Conservation (phyloP, 2,329 filamentous ascomycete species). For the Scedosporium aurantiacum region DNA sequence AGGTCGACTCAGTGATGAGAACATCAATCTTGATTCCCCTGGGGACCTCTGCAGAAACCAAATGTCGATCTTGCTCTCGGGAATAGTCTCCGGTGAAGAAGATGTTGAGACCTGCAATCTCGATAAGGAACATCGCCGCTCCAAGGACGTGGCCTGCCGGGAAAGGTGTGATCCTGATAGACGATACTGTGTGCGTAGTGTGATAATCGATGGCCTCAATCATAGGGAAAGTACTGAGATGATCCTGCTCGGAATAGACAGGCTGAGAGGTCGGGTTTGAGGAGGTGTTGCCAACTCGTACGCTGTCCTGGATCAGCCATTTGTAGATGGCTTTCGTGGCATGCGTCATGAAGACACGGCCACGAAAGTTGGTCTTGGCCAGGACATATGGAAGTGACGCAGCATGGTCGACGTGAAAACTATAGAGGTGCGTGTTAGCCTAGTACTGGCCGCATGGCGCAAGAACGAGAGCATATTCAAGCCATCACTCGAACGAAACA, state of each 20-base stretch:
- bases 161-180: constrained; percentile 92
- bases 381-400: constrained; percentile 95
- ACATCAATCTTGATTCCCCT: constrained; percentile 86
- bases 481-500: background rate
- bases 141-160: constrained; percentile 96
- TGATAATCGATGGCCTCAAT: constrained; percentile 98
- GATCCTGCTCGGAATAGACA: constrained; percentile 91
- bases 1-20: constrained; percentile 94
- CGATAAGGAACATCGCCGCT: constrained; percentile 95
- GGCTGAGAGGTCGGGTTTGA: constrained; percentile 56
- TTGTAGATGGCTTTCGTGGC: constrained; percentile 99
- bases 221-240: constrained; percentile 81
- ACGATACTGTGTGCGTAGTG: constrained; percentile 93
- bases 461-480: background rate
- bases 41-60: constrained; percentile 87
- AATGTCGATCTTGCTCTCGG: constrained; percentile 85
- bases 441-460: background rate
- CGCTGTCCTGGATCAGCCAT: constrained; percentile 95
- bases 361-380: constrained; percentile 94
- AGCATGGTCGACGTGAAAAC: constrained; percentile 98
- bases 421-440: constrained; percentile 32
- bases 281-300: constrained; percentile 69
- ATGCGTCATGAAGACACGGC: constrained; percentile 97
- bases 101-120: constrained; percentile 93
- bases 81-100: constrained; percentile 98